Evolutionary conservation across 768 basidiomycete species (phyloP).

Genomic region (Naganishia vaughanmartiniae): DNA sequence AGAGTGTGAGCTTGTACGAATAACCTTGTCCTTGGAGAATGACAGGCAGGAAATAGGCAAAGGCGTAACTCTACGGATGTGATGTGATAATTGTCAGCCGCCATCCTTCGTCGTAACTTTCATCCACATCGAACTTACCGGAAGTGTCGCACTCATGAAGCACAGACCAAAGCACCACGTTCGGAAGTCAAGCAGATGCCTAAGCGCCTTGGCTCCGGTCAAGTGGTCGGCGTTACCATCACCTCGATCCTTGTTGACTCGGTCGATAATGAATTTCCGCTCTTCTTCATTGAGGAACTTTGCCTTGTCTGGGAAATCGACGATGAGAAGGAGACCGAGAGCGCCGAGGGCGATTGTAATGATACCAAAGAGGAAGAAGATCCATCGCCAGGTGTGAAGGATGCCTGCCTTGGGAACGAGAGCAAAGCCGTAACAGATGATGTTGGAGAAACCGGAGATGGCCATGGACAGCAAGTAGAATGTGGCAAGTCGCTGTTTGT

Average conservation of each 20-base stretch:
- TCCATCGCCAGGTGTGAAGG: conserved; percentile 48
- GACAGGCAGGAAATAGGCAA: conserved; percentile 40
- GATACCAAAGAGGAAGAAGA: conserved; percentile 45
- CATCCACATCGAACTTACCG: conserved; percentile 30
- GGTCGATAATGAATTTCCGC: conserved; percentile 36
- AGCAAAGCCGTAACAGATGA: conserved; percentile 36
- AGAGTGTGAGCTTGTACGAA: conserved; percentile 40
- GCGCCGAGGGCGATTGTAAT: conserved; percentile 39
- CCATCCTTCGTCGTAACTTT: too few species aligned
- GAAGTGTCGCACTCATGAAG: conserved; percentile 42
- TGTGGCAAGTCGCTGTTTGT: conserved; percentile 35
- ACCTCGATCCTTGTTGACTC: conserved; percentile 45
- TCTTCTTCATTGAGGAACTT: conserved; percentile 44
- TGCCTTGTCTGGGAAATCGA: conserved; percentile 50
- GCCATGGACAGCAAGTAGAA: conserved; percentile 47
- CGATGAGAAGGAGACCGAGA: conserved; percentile 38
- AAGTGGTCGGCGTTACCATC: conserved; percentile 42
- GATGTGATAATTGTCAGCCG: neutral
- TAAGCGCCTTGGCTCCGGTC: conserved; percentile 35
- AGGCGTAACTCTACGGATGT: conserved; percentile 35
- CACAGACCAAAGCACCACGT: conserved; percentile 42
- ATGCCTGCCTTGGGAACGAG: conserved; percentile 26
- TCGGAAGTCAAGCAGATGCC: conserved; percentile 39
- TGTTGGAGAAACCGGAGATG: conserved; percentile 39
- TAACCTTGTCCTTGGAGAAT: conserved; percentile 47